A percentile compares a stretch with the other conserved stretches of the same genome.
These are phyloP conservation scores for Macrocystidia cucumis DNA, from an alignment of 1,284 basidiomycete genomes.

Conservation along the genomic window DNA sequence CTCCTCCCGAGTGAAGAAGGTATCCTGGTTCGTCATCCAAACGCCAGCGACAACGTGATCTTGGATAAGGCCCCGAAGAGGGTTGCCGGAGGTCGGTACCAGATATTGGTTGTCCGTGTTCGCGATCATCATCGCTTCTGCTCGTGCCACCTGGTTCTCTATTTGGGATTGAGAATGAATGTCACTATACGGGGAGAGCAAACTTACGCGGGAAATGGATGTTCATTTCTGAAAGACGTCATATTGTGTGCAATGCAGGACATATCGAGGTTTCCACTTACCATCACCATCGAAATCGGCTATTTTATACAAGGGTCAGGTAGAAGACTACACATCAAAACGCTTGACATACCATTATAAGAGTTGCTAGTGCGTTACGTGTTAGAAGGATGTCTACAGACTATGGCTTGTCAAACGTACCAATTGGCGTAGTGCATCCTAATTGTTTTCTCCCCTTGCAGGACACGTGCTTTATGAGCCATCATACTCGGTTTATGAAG, in stretches of 20 bases:
- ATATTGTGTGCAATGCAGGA: slow-evolving; percentile 6
- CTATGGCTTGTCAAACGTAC: slow-evolving; percentile 33
- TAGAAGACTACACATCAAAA: not conserved
- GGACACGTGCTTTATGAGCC: slow-evolving; percentile 90
- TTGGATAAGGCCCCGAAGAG: slow-evolving; percentile 96
- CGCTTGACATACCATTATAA: slow-evolving; percentile 75
- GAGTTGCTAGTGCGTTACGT: slow-evolving; percentile 87
- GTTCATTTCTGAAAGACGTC: slow-evolving; percentile 79
- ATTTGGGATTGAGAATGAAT: slow-evolving; percentile 9
- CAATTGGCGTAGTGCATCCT: slow-evolving; percentile 99
- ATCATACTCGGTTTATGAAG: slow-evolving; percentile 99
- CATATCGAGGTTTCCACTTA: slow-evolving; percentile 26
- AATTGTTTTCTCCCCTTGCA: slow-evolving; percentile 97
- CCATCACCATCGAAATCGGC: slow-evolving; percentile 99
- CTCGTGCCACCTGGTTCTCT: slow-evolving; percentile 91
- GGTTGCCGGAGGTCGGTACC: slow-evolving; percentile 96
- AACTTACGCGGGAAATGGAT: slow-evolving; percentile 94
- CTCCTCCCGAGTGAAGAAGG: slow-evolving; percentile 93
- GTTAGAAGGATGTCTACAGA: too few species aligned
- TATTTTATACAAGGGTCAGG: slow-evolving; percentile 21
- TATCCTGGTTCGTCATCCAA: slow-evolving; percentile 97
- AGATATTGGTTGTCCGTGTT: slow-evolving; percentile 99
- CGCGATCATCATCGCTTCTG: slow-evolving; percentile 91
- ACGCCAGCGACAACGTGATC: slow-evolving; percentile 98
- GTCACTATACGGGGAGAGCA: slow-evolving; percentile 1